Evolutionary conservation across 352 stramenopile genomes (phyloP), one percentile per base, ranked within the genome.

Genomic region (Phytophthora meadii): DNA sequence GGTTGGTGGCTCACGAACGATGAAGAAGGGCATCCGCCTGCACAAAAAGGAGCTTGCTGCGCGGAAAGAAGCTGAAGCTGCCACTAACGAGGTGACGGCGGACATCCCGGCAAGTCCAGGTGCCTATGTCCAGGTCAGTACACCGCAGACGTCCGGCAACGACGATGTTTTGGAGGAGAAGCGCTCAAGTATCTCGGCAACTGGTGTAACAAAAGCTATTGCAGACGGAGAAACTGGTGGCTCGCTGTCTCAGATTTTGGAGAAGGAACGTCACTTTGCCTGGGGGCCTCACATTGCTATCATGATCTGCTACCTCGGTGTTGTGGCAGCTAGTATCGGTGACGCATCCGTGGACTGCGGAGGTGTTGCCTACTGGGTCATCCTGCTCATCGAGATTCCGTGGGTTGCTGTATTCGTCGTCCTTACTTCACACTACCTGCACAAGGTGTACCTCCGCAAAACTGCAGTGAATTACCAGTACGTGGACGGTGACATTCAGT

Each of bases 391-490:
- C 8, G 76, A 88, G 24, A 67, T 88, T 19, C 76, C 79, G 24
- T 88, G 79, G 71, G 77, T 88, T 5, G 60, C 74, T 7, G 51
- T 56, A 17, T 87, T 87, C 46, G 76, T 76, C 12, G 42, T 70
- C 6, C 30, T 70, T 19, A 52, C 57, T 3, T 64, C 61, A 1
- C 27, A 48, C 17, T 61, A 60, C 49, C 68, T 88, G 41, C 41
- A 63, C 34, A 77, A 73, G 39, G 53, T 64, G 19, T 76, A 75
- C 34, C 56, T 71, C 3, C 62, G 61, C 50, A 86, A 86, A 50
- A 54, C 57, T 19, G 60, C 61, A 10, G 45, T 79, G 12, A 59
- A 67, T 10, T 87, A 77, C 50, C 62, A 61, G 9, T 76, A 74
- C 27, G 50, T 70, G 19, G 54, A 61, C 0, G 76, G 76, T 34